Percentiles rank a stretch among this genome's conserved stretches.
Evolutionary conservation across 1,284 basidiomycete species (phyloP).

Genomic region (Papiliotrema flavescens): DNA sequence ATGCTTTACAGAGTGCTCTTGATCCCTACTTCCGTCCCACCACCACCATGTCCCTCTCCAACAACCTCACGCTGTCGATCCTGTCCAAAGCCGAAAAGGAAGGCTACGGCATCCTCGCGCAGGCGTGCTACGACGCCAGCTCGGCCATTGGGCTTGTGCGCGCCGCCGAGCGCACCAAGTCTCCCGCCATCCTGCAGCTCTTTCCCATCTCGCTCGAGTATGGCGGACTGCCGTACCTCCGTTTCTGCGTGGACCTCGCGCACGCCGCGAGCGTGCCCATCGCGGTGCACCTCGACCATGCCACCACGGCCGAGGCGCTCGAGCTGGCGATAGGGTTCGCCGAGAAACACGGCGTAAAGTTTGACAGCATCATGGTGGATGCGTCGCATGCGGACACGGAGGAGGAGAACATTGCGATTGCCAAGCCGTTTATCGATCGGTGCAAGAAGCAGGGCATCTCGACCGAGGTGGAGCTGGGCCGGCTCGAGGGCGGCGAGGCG

Average conservation of each 20-base stretch:
- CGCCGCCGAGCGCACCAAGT: constrained; percentile 41
- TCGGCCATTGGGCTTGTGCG: constrained; percentile 43
- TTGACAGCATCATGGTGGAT: constrained; percentile 51
- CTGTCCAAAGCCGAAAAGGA: constrained; percentile 45
- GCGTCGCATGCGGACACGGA: constrained; percentile 48
- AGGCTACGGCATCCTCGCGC: constrained; percentile 42
- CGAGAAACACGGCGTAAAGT: constrained; percentile 42
- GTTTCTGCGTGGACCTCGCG: constrained; percentile 35
- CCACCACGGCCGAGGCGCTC: constrained; percentile 51
- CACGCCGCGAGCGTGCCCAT: constrained; percentile 50
- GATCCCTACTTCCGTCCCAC: neutral
- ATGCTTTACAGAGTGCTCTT: too few species aligned
- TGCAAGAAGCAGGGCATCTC: constrained; percentile 46
- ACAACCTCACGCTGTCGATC: constrained; percentile 47
- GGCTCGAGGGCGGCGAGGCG: constrained; percentile 52
- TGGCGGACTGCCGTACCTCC: constrained; percentile 32
- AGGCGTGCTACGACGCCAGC: constrained; percentile 44
- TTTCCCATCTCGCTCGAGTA: constrained; percentile 45
- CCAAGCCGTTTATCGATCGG: constrained; percentile 42
- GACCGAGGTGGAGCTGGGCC: constrained; percentile 52
- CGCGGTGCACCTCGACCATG: constrained; percentile 50
- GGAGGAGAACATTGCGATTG: constrained; percentile 49
- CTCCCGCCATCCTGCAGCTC: constrained; percentile 46
- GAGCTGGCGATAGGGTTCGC: constrained; percentile 48
- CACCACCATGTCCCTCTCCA: constrained; percentile 24